A percentile compares a stretch with the other conserved stretches of the same genome.
These are phyloP conservation scores for Singerocomus rubriflavus DNA, from an alignment of 1,284 basidiomycete genomes.

Conservation along the genomic window DNA sequence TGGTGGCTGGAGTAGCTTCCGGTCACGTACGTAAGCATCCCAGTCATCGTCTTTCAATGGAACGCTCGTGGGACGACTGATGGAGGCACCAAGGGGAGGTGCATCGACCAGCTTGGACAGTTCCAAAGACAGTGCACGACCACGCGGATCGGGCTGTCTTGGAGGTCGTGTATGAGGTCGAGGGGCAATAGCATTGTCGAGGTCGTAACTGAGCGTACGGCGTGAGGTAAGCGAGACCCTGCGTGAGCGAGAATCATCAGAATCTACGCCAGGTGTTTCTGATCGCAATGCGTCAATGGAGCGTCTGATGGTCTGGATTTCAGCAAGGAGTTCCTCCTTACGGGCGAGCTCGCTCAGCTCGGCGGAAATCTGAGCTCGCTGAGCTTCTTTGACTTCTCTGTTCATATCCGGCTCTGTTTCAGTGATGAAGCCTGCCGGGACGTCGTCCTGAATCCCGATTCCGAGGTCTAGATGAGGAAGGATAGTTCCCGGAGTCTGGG, in stretches of 20 bases:
- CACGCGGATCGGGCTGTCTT: slow-evolving; percentile 61
- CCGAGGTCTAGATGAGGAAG: slow-evolving; percentile 75
- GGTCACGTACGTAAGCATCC: slow-evolving; percentile 76
- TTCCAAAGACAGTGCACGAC: slow-evolving; percentile 68
- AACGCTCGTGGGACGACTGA: slow-evolving; percentile 66
- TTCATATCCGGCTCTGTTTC: slow-evolving; percentile 25
- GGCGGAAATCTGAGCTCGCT: slow-evolving; percentile 38
- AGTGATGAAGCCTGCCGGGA: slow-evolving; percentile 65
- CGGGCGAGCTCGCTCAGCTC: slow-evolving; percentile 60
- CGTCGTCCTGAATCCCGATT: slow-evolving; percentile 64
- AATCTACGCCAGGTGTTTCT: slow-evolving; percentile 59
- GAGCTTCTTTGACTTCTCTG: slow-evolving; percentile 38
- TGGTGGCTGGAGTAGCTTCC: slow-evolving; percentile 79
- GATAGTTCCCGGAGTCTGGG: slow-evolving; percentile 50
- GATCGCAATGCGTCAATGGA: slow-evolving; percentile 72
- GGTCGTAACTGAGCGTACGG: slow-evolving; percentile 64
- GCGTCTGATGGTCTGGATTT: slow-evolving; percentile 74
- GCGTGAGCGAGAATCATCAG: slow-evolving; percentile 54
- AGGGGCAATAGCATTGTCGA: slow-evolving; percentile 47
- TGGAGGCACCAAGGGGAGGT: slow-evolving; percentile 46
- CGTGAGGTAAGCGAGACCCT: slow-evolving; percentile 64
- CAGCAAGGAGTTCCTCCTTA: slow-evolving; percentile 66
- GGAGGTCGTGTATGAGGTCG: slow-evolving; percentile 63
- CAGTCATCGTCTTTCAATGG: slow-evolving; percentile 69
- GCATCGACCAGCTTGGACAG: slow-evolving; percentile 45